Base-by-base conservation (phyloP, 1,139 yeast species). In the Suhomyces kunorum region DNA sequence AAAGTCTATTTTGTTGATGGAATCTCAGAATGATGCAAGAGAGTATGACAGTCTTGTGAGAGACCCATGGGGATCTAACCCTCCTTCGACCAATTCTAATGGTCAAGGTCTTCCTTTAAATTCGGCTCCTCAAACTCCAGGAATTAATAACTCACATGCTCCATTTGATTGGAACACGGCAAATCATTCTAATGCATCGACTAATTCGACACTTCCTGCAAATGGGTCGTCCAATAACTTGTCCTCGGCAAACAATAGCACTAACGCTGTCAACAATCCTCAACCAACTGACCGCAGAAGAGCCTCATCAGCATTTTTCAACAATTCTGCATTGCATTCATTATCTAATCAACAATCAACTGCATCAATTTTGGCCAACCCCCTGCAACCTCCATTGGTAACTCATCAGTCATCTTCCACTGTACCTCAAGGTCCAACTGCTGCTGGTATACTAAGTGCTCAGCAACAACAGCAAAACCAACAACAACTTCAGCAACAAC, bases 1-100 rank as follows among this genome's bases (percentile, higher is more conserved):
- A 2, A 79, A 80, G 55, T 74, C 82, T 1, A 63, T 79, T 24
- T 57, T 80, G 34, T 48, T 79, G 48, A 69, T 77, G 79, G 84
- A 80, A 47, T 66, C 79, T 14, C 81, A 75, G 50, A 66, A 72
- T 55, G 78, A 78, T 55, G 73, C 76, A 36, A 65, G 79, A 50
- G 76, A 76, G 51, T 70, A 76, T 56, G 78, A 76, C 20, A 72
- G 64, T 46, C 51, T 76, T 30, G 78, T 75, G 2, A 68, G 81
- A 51, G 79, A 72, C 49, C 71, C 74, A n/a, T 70, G 76, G 76
- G 63, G 53, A 15, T 44, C 60, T 2, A 36, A 33, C 8, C 42
- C 44, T 17, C 19, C 43, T 6, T 24, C 43, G 3, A 38, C 40
- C 2, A 32, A 24, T 16, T 32, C 38, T n/a, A 37, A 27, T 12